Percentiles rank a stretch among this genome's conserved stretches.
Conservation (phyloP, 768 basidiomycete species). For the Lentinula sp. region DNA sequence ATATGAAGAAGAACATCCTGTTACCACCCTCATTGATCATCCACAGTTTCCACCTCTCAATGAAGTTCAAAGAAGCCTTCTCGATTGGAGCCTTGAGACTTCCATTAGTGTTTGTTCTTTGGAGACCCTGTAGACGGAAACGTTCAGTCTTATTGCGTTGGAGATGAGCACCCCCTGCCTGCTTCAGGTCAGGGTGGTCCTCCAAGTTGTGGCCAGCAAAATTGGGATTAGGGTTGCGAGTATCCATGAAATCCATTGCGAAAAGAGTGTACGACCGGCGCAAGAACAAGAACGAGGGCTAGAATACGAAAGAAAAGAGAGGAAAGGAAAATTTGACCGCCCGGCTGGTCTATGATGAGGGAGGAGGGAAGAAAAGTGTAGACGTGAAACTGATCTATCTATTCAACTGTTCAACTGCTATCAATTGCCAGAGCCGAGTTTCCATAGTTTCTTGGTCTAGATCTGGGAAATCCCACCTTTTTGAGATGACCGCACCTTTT, state of each 20-base stretch:
- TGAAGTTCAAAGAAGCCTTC: conserved; percentile 26
- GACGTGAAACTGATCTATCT: background rate
- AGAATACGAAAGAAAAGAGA: conserved; percentile 24
- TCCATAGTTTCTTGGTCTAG: conserved; percentile 7
- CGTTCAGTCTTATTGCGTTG: conserved; percentile 87
- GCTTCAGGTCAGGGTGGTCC: conserved; percentile 44
- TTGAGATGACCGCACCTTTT: background rate
- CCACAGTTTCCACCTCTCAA: conserved; percentile 53
- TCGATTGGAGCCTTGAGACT: conserved; percentile 17
- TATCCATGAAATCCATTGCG: conserved; percentile 18
- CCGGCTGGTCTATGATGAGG: conserved; percentile 33
- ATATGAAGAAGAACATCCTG: conserved; percentile 72
- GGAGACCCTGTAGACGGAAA: conserved; percentile 76
- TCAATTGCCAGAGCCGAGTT: background rate
- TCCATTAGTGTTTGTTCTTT: conserved; percentile 46
- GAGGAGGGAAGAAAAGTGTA: conserved; percentile 19
- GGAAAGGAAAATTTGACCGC: conserved; percentile 31
- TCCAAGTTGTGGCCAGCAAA: conserved; percentile 55
- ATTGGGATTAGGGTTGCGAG: conserved; percentile 58
- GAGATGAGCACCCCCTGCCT: conserved; percentile 39
- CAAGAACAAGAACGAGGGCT: conserved; percentile 15
- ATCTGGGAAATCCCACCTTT: background rate
- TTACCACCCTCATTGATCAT: conserved; percentile 91
- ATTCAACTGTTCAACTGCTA: too few species aligned
- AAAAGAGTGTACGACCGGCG: conserved; percentile 30